These are phyloP conservation scores for Aspergillus awamori DNA, from an alignment of 2,329 filamentous ascomycete species.

Conservation along the genomic window DNA sequence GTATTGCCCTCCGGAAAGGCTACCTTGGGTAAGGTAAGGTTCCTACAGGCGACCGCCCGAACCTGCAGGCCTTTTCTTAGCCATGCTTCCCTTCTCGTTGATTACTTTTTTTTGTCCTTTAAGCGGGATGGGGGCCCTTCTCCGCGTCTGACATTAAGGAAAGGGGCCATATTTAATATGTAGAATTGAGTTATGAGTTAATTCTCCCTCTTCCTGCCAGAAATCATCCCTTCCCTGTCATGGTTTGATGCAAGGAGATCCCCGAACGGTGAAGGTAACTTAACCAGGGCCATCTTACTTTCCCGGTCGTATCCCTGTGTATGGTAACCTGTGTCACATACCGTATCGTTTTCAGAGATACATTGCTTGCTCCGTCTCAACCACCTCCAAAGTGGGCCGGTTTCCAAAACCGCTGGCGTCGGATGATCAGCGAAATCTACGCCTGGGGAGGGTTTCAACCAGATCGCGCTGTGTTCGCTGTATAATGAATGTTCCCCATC, in stretches of 20 bases:
- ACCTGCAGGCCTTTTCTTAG: neutral
- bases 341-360: neutral
- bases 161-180: neutral
- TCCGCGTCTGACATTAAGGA: neutral
- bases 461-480: constrained; percentile 14
- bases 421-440: constrained; percentile 29
- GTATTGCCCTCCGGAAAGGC: neutral
- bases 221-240: neutral
- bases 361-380: neutral
- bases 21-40: neutral
- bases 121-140: too few relatives aligned
- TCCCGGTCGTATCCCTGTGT: neutral
- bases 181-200: neutral
- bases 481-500: neutral
- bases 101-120: too few relatives aligned
- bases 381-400: constrained; percentile 15
- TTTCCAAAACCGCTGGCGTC: constrained; percentile 23
- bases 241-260: constrained; percentile 2
- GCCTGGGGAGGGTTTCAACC: constrained; percentile 21
- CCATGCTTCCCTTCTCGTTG: neutral
- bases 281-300: neutral
- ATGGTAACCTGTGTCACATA: neutral
- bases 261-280: neutral
- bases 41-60: too few relatives aligned
- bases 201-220: neutral